Conservation (phyloP, 1,284 basidiomycete genomes). For the Takashimella koratensis region DNA sequence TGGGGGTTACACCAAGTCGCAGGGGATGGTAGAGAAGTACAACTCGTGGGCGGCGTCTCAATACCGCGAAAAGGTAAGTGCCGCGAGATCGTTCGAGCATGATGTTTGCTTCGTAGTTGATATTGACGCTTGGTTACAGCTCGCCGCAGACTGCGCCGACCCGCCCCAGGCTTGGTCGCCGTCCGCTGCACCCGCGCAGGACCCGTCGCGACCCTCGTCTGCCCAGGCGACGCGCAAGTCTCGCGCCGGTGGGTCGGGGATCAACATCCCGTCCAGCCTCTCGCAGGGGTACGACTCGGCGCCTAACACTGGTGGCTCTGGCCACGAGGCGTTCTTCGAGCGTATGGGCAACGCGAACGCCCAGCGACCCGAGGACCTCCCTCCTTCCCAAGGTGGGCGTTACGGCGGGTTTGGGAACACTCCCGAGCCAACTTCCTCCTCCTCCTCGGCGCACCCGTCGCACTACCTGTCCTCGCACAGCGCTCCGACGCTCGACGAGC, state of each 20-base stretch:
- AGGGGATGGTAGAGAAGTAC: slow-evolving; percentile 74
- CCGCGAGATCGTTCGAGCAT: background rate
- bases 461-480: slow-evolving; percentile 41
- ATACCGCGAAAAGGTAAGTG: slow-evolving; percentile 80
- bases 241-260: slow-evolving; percentile 21
- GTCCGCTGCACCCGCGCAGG: slow-evolving; percentile 38
- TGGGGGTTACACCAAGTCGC: slow-evolving; percentile 68
- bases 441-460: slow-evolving; percentile 32
- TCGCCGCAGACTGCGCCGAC: slow-evolving; percentile 42
- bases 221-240: slow-evolving; percentile 46
- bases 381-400: slow-evolving; percentile 48
- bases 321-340: slow-evolving; percentile 49
- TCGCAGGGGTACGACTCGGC: background rate
- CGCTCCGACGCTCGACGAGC: slow-evolving; percentile 44
- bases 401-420: slow-evolving; percentile 48
- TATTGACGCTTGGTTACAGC: slow-evolving; percentile 17
- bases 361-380: slow-evolving; percentile 39
- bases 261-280: slow-evolving; percentile 5
- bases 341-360: slow-evolving; percentile 44
- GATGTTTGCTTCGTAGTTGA: background rate
- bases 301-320: slow-evolving; percentile 9
- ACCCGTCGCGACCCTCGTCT: slow-evolving; percentile 34
- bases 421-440: slow-evolving; percentile 14
- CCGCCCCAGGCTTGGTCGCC: slow-evolving; percentile 40
- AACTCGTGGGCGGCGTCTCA: slow-evolving; percentile 87